Conservation (phyloP, 2,329 filamentous ascomycete species). For the Catunica adiposa region DNA sequence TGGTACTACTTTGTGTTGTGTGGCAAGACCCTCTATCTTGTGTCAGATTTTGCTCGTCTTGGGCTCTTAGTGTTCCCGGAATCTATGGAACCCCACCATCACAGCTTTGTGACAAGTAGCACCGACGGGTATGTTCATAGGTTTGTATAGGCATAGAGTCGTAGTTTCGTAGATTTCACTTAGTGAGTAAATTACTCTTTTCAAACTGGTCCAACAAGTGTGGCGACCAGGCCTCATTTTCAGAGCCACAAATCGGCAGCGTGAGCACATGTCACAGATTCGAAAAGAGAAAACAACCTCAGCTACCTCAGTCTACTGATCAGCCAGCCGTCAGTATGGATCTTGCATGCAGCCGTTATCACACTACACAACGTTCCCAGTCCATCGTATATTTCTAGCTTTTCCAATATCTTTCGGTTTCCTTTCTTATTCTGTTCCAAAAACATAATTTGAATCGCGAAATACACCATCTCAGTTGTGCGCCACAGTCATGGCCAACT, state of each 20-base stretch:
- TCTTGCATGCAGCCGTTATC: neutral
- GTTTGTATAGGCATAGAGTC: too few relatives aligned
- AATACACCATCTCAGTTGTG: too few relatives aligned
- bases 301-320: neutral
- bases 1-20: neutral
- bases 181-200: neutral
- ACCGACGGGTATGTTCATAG: too few relatives aligned
- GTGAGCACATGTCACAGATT: neutral
- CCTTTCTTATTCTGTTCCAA: too few relatives aligned
- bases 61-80: neutral
- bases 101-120: neutral
- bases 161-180: too few relatives aligned
- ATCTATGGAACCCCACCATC: neutral
- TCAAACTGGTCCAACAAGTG: neutral
- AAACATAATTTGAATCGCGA: too few relatives aligned
- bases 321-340: too few relatives aligned
- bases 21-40: neutral
- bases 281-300: neutral
- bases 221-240: slow-evolving; percentile 3
- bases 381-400: too few relatives aligned
- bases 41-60: neutral
- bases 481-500: too few relatives aligned
- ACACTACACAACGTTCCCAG: neutral
- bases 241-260: neutral
- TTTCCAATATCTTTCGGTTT: too few relatives aligned